Conservation (phyloP, 257 asterid genomes). For the Echium plantagineum region DNA sequence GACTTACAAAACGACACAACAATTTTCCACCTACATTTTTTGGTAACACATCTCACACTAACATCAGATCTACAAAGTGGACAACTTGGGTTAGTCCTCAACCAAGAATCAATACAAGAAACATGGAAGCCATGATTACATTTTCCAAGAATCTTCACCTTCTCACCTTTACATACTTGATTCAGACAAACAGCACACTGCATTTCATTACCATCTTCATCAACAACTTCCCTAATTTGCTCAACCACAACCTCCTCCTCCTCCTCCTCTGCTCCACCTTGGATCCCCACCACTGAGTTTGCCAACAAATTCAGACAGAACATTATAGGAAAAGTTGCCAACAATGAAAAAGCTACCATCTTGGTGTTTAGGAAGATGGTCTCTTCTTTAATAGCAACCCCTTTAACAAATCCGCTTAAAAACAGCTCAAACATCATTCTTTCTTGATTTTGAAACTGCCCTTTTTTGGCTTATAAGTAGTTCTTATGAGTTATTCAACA, state of each 20-base stretch:
- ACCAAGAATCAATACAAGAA: slow-evolving; percentile 16
- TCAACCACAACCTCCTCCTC: background rate
- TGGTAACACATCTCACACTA: too few relatives aligned
- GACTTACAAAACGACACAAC: too few relatives aligned
- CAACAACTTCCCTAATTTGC: slow-evolving; percentile 1
- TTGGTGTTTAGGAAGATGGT: background rate
- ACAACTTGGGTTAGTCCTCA: background rate
- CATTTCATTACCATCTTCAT: background rate
- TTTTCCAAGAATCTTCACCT: slow-evolving; percentile 14
- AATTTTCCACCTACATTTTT: too few relatives aligned
- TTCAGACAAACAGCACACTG: slow-evolving; percentile 27
- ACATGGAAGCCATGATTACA: slow-evolving; percentile 29
- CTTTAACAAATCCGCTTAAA: background rate
- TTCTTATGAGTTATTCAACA: too few relatives aligned
- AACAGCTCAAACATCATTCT: background rate
- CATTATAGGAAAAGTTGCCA: slow-evolving; percentile 6
- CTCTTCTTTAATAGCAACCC: background rate
- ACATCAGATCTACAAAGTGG: background rate
- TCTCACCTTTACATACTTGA: slow-evolving; percentile 17
- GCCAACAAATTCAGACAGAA: background rate
- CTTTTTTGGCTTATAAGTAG: too few relatives aligned
- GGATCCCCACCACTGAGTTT: background rate
- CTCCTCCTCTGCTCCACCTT: background rate
- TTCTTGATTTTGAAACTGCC: too few relatives aligned
- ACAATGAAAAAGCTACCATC: slow-evolving; percentile 1